Evolutionary conservation across 1,139 yeast species (phyloP).

Genomic region (Meyerozyma carpophila): DNA sequence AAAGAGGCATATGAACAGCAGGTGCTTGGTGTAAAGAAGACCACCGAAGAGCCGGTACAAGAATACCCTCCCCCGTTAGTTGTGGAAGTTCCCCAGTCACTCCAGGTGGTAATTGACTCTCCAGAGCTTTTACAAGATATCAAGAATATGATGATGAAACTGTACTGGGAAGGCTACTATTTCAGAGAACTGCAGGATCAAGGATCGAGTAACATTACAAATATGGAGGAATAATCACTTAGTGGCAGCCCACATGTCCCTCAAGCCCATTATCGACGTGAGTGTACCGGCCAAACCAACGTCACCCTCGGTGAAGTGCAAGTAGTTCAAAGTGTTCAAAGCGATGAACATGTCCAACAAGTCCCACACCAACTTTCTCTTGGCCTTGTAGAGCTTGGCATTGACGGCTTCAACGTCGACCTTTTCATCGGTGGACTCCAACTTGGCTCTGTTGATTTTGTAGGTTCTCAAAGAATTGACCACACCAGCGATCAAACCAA

Average conservation of each 20-base stretch:
- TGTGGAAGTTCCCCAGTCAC: not conserved
- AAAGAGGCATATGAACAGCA: not conserved
- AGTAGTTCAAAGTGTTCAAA: constrained; percentile 56
- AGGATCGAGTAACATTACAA: not conserved
- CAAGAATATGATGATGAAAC: not conserved
- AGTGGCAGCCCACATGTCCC: constrained; percentile 58
- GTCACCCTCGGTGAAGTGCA: constrained; percentile 70
- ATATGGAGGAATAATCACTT: not conserved
- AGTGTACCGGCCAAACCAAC: constrained; percentile 82
- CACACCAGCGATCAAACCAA: constrained; percentile 63
- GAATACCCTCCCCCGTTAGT: not conserved
- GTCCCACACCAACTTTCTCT: constrained; percentile 75
- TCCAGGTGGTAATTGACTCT: not conserved
- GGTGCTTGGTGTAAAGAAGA: not conserved
- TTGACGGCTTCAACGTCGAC: constrained; percentile 24
- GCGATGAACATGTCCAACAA: constrained; percentile 73
- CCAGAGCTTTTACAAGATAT: not conserved
- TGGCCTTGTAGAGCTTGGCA: constrained; percentile 37
- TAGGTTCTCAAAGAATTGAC: constrained; percentile 48
- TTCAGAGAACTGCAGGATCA: not conserved
- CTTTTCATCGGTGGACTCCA: constrained; percentile 25
- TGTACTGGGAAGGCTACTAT: constrained; percentile 2
- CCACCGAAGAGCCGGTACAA: not conserved
- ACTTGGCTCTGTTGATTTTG: constrained; percentile 21
- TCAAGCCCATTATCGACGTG: constrained; percentile 74